phyloP scores from a whole-genome alignment of 345 rosid species.

The Eucalyptus pauciflora region DNA sequence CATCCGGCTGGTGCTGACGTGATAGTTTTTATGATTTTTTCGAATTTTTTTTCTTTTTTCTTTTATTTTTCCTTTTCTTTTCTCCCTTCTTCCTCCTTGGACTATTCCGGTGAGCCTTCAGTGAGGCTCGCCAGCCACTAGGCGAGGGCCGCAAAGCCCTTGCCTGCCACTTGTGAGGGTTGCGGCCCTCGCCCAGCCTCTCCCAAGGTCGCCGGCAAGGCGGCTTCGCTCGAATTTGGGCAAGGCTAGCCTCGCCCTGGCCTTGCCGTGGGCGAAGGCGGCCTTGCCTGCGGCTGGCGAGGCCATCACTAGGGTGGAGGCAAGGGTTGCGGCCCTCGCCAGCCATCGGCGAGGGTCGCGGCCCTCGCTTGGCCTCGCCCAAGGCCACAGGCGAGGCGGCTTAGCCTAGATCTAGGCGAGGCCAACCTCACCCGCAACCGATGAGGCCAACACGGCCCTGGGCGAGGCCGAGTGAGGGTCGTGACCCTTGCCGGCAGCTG shows the following conservation, averaged over 20 bases:
- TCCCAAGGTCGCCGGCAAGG: rapidly evolving
- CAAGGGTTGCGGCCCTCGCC: rapidly evolving
- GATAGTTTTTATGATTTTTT: no score
- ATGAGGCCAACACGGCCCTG: rapidly evolving
- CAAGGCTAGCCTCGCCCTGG: rapidly evolving
- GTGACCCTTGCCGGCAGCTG: rapidly evolving
- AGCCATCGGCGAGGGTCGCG: rapidly evolving
- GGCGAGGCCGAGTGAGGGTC: rapidly evolving
- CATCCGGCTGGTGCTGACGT: no score
- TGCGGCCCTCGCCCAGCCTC: rapidly evolving
- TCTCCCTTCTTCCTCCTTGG: no score
- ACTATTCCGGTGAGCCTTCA: rapidly evolving
- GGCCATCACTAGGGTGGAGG: rapidly evolving
- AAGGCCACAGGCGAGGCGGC: rapidly evolving
- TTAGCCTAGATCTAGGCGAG: no score
- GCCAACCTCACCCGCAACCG: rapidly evolving
- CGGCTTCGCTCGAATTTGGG: rapidly evolving
- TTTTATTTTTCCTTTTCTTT: no score
- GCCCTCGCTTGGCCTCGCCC: rapidly evolving
- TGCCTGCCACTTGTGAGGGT: rapidly evolving
- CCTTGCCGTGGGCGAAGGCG: rapidly evolving
- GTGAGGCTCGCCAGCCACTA: no score
- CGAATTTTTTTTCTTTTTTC: no score
- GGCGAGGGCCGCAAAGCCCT: rapidly evolving
- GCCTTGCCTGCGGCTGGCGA: rapidly evolving